Base-by-base conservation (phyloP, 768 basidiomycete species). In the Kwoniella sp. region DNA sequence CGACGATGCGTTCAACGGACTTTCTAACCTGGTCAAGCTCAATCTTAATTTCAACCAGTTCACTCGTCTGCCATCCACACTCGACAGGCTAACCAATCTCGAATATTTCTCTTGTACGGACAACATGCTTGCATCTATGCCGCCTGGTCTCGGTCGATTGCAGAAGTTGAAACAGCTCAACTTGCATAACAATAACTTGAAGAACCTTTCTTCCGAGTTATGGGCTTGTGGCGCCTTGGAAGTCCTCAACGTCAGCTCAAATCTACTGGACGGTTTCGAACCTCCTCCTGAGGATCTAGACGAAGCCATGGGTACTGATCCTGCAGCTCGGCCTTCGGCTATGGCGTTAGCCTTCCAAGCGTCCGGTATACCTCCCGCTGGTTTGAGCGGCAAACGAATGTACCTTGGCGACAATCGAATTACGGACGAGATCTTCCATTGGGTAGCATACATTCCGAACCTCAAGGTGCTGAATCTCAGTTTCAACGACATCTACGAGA, bases 401-500 rank as follows among this genome's bases (percentile, higher is more conserved):
- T 93, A 89, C 74, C 84, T 98, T 1, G 92, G 90, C 62, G 93
- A 99, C 83, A 99, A 98, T 79, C 84, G 83, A 29, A 83, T 97
- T 21, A 86, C 86, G 10, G 90, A 94, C 72, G 90, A 94, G 47
- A 84, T 85, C 10, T 84, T 96, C 27, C 86, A 86, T 21, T 85
- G 87, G 0, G 80, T 97, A 27, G 88, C 87, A 72, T 82, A 90
- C 44, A 83, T 97, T 71, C 85, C 86, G 63, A 87, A 90, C 68
- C 85, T 99, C 12, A 84, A 83, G 1, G 87, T 91, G 1, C 85
- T 99, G 62, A 98, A 98, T 70, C 83, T 98, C 21, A 91, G 90
- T 26, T 98, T 96, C 83, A 99, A 99, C 79, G 87, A 92, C 58
- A 89, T 99, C 48, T 88, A 89, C 79, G 91, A 94, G 72, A 84